phyloP scores from a whole-genome alignment of 306 rosid species.

The Cicer judaicum region DNA sequence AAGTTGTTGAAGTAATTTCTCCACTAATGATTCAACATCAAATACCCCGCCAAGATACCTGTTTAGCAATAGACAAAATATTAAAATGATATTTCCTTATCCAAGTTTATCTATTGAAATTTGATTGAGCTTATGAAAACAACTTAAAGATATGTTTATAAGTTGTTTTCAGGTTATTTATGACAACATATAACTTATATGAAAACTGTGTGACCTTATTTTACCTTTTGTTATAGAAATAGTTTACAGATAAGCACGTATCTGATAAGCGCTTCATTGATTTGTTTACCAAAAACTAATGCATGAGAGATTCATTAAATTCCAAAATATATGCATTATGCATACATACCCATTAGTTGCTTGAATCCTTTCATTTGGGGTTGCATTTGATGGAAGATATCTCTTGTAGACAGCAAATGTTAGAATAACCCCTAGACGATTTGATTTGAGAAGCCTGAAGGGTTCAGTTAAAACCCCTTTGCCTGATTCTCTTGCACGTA shows the following conservation, averaged over 20 bases:
- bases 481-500: slow-evolving; percentile 93
- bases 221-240: too few species aligned
- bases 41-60: slow-evolving; percentile 98
- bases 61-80: slow-evolving; percentile 39
- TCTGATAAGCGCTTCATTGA: too few species aligned
- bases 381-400: slow-evolving; percentile 87
- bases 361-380: slow-evolving; percentile 88
- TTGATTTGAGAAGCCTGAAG: slow-evolving; percentile 81
- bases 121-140: too few species aligned
- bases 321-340: too few species aligned
- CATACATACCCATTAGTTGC: slow-evolving; percentile 87
- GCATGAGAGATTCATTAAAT: too few species aligned
- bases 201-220: too few species aligned
- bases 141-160: too few species aligned
- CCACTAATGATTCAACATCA: slow-evolving; percentile 92
- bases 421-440: slow-evolving; percentile 91
- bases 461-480: slow-evolving; percentile 97
- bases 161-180: too few species aligned
- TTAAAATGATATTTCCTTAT: not conserved
- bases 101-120: too few species aligned
- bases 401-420: slow-evolving; percentile 95
- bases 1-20: slow-evolving; percentile 94
- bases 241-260: too few species aligned
- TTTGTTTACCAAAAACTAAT: not conserved
- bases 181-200: too few species aligned